Evolutionary conservation across 768 basidiomycete genomes (phyloP).

Genomic region (Hortiboletus flavorubellus): DNA sequence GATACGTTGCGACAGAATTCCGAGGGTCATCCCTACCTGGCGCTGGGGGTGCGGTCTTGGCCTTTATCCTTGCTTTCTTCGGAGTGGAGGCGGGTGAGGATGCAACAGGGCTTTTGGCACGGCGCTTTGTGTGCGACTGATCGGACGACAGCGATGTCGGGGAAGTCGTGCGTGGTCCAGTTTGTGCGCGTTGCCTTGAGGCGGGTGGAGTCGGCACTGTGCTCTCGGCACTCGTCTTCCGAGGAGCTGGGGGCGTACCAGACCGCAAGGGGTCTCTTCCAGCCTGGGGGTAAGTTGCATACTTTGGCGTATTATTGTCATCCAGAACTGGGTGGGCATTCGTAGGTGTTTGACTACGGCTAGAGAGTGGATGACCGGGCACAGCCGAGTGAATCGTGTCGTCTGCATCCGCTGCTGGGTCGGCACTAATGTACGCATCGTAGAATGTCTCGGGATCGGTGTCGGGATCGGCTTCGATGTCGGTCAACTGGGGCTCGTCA

Average conservation of each 20-base stretch:
- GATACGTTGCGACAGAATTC: slow-evolving; percentile 66
- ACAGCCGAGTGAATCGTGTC: slow-evolving; percentile 16
- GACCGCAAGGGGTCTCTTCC: slow-evolving; percentile 40
- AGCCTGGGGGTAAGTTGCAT: slow-evolving; percentile 36
- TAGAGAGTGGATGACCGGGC: slow-evolving; percentile 24
- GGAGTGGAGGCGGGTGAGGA: slow-evolving; percentile 37
- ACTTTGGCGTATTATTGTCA: slow-evolving; percentile 40
- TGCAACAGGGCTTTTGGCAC: slow-evolving; percentile 47
- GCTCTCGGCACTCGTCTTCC: slow-evolving; percentile 40
- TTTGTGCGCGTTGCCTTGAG: slow-evolving; percentile 23
- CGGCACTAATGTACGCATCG: slow-evolving; percentile 27
- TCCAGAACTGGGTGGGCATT: slow-evolving; percentile 34
- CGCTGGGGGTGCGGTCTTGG: slow-evolving; percentile 32
- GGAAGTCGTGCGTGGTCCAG: slow-evolving; percentile 27
- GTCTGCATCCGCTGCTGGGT: slow-evolving; percentile 20
- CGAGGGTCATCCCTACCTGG: slow-evolving; percentile 43
- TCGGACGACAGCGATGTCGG: slow-evolving; percentile 28
- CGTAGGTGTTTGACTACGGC: slow-evolving; percentile 44
- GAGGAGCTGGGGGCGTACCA: slow-evolving; percentile 39
- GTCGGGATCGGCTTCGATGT: slow-evolving; percentile 58
- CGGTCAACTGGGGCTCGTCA: slow-evolving; percentile 74
- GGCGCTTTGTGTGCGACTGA: slow-evolving; percentile 40
- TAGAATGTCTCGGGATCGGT: slow-evolving; percentile 42
- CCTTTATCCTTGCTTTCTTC: slow-evolving; percentile 39
- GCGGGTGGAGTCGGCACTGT: slow-evolving; percentile 35